phyloP scores from a whole-genome alignment of 2,329 filamentous ascomycete species.

The Colletotrichum musicola region DNA sequence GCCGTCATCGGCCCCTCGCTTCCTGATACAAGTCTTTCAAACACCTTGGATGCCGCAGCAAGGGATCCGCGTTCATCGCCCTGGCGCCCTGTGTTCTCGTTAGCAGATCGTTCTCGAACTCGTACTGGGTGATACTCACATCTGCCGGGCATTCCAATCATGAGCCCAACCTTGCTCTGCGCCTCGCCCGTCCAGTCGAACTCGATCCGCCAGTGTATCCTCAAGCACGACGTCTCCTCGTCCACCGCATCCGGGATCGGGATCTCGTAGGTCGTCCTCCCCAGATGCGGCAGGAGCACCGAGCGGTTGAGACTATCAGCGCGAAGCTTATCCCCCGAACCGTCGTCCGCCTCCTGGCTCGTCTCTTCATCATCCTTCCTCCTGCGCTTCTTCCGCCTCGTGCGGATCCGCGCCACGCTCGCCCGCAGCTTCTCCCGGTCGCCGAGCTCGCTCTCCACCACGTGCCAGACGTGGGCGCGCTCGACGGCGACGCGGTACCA shows the following conservation, averaged over 20 bases:
- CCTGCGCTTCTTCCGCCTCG: constrained; percentile 41
- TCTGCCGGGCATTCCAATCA: constrained; percentile 69
- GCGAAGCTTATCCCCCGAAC: neutral
- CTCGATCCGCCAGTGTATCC: constrained; percentile 72
- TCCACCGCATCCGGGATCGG: constrained; percentile 52
- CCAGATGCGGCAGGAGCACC: constrained; percentile 67
- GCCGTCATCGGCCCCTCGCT: constrained; percentile 68
- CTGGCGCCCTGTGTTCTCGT: constrained; percentile 66
- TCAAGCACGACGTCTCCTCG: constrained; percentile 56
- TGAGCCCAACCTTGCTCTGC: constrained; percentile 66
- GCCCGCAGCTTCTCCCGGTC: constrained; percentile 48
- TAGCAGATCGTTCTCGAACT: neutral
- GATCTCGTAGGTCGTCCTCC: constrained; percentile 62
- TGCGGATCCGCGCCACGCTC: constrained; percentile 48
- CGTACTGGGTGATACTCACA: constrained; percentile 64
- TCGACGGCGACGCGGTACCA: constrained; percentile 73
- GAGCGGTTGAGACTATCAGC: constrained; percentile 44
- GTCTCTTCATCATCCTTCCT: constrained; percentile 41
- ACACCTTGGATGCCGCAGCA: constrained; percentile 69
- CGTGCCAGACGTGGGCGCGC: constrained; percentile 73
- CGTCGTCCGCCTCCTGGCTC: constrained; percentile 41
- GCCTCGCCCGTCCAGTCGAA: constrained; percentile 83
- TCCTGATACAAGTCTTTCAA: constrained; percentile 68
- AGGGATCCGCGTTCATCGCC: constrained; percentile 69
- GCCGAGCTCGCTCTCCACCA: constrained; percentile 62